Base-by-base conservation (phyloP, 164 flowering plant genomes). In the Annona squamosa region DNA sequence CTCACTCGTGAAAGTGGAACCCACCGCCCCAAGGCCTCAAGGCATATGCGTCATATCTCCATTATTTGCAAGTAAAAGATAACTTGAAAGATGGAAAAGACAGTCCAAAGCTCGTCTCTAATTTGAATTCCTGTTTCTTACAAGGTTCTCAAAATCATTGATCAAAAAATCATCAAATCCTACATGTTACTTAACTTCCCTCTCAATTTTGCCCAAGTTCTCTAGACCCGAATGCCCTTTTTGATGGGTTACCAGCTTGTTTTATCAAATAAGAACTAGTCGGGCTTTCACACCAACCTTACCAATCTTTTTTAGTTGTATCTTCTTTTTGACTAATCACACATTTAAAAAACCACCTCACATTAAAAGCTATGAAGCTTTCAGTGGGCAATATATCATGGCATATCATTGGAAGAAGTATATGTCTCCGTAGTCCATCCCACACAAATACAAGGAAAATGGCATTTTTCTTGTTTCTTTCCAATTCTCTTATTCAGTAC, bases 241-340 rank as follows among this genome's bases (percentile, higher is more conserved):
- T 59, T 63, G 66, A 63, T 5, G 61, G 61, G 61, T 56, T 56
- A 18, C 42, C 66, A 63, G 4, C 18, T 7, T 1, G 10, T 9
- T 79, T 77, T 71, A 79, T 75, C 73, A 76, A 65, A 72, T 72
- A 79, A 79, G 85, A 1, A 77, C 80, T 74, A 48, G 57, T 75
- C 80, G 66, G 45, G 68, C 77, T 80, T 86, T 87, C 84, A 88
- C 80, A 89, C 86, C 82, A 64, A 45, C 72, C 82, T 78, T n/a
- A 77, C 74, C 47, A 62, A 46, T 64, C 9, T 26, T 10, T 9
- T 81, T 85, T 90, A 78, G 95, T 87, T 92, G 84, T 86, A 90
- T 87, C 97, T 71, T 86, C 97, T 71, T 65, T 65, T 90, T 92
- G 97, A 92, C 93, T 56, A 79, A 26, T 69, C 1, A 68, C 47